Evolutionary conservation across 2,329 filamentous ascomycete genomes (phyloP).

Genomic region (Fusarium torreyae): DNA sequence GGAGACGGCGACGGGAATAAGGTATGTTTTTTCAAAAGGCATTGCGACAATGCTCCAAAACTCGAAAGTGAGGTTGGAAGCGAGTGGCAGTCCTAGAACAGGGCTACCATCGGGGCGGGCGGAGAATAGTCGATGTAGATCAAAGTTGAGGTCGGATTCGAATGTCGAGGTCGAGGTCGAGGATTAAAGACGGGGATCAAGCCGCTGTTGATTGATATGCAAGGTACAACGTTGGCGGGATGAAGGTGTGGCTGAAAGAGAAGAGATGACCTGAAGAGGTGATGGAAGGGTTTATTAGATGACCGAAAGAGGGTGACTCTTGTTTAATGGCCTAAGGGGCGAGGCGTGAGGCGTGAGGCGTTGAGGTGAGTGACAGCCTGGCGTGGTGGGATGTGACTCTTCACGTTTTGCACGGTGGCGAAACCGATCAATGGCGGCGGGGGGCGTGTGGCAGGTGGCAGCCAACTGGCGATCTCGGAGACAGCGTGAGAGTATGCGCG

Average conservation of each 20-base stretch:
- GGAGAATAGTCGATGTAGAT: constrained; percentile 22
- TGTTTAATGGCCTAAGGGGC: constrained; percentile 54
- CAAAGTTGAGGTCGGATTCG: constrained; percentile 25
- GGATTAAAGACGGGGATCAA: constrained; percentile 38
- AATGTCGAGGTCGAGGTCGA: constrained; percentile 21
- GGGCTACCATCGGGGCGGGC: constrained; percentile 55
- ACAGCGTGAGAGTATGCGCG: constrained; percentile 54
- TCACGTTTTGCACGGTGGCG: constrained; percentile 55
- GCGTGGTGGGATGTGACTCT: constrained; percentile 56
- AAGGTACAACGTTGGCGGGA: constrained; percentile 51
- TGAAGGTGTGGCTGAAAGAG: constrained; percentile 47
- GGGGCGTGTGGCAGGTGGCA: constrained; percentile 50
- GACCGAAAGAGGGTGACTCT: constrained; percentile 53
- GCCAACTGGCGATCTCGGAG: constrained; percentile 59
- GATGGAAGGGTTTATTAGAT: constrained; percentile 51
- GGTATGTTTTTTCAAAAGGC: constrained; percentile 68
- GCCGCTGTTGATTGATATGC: constrained; percentile 44
- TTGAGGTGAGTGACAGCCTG: constrained; percentile 48
- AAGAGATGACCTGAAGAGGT: constrained; percentile 43
- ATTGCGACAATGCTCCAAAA: constrained; percentile 64
- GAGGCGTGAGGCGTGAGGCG: constrained; percentile 53
- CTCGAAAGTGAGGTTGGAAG: constrained; percentile 45
- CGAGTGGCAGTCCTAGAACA: constrained; percentile 52
- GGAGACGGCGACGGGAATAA: constrained; percentile 74
- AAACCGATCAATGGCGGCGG: constrained; percentile 54